Base-by-base conservation (phyloP, 768 basidiomycete genomes). In the Rhizopogon rudus region DNA sequence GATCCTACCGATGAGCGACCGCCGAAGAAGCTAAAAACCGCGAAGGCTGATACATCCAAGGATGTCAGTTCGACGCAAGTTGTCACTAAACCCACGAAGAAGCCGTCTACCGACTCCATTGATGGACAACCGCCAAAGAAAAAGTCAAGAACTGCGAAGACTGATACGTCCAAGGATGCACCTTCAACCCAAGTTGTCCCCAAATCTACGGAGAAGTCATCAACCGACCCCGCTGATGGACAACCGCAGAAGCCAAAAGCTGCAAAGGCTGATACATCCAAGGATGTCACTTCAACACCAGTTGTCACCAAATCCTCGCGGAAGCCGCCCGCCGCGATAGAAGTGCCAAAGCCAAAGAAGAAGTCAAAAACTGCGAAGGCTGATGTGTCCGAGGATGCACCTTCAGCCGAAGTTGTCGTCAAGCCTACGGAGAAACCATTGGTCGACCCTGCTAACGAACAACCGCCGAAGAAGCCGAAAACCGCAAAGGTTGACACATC, bases 211-310 rank as follows among this genome's bases (percentile, higher is more conserved):
- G 51, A 50, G 12, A 33, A 67, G 65, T 56, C 20, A 3, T 31
- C 29, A 31, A 3, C 7, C 33, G 33, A 35, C 6, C 55, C 28
- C 22, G 20, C 45, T 31, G 44, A 45, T 28, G 33, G 1, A 40
- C 41, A 28, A 16, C 44, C 14, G 9, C 8, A 5, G 45, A 41
- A 41, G 28, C 7, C 43, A 14, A 39, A 56, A 6, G 40, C 53
- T 35, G 55, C 44, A 39, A 55, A 60, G 45, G 40, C 41, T n/a
- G 61, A 62, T 51, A 55, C 41, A 39, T 51, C 57, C 29, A 60
- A 60, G 29, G 54, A 60, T 22, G 41, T 54, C 14, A 25, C n/a
- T 22, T 37, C 35, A 12, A 37, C 28, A 7, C 49, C 44, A 44
- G 54, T 29, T 35, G 17, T 37, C 35, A 37, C 35, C 13, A 12